Percentiles rank a stretch among this genome's conserved stretches.
Conservation (phyloP, 1,284 basidiomycete species). For the Clitocybe nebularis region DNA sequence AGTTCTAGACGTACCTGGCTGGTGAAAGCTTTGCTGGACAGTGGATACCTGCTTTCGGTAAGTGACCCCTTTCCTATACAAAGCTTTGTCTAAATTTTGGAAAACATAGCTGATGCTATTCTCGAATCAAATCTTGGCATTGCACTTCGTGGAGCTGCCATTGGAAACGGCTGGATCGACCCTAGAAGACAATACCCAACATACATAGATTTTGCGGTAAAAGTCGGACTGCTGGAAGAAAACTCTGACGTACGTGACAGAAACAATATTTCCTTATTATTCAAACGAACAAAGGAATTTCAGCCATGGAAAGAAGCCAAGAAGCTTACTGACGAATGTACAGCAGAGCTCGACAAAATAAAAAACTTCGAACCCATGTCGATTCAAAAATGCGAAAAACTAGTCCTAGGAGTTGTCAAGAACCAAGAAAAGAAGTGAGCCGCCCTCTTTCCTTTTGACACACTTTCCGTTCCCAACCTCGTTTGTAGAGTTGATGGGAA, state of each 20-base stretch:
- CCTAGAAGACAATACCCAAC: slow-evolving; percentile 85
- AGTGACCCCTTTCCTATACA: slow-evolving; percentile 15
- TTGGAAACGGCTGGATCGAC: slow-evolving; percentile 99
- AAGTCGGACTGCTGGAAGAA: slow-evolving; percentile 74
- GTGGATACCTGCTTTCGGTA: slow-evolving; percentile 94
- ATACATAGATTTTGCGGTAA: slow-evolving; percentile 85
- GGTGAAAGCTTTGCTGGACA: slow-evolving; percentile 99
- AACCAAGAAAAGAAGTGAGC: slow-evolving; percentile 64
- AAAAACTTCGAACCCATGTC: slow-evolving; percentile 58
- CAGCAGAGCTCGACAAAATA: slow-evolving; percentile 46
- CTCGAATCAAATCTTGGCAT: slow-evolving; percentile 58
- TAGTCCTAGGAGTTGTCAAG: slow-evolving; percentile 61
- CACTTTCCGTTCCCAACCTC: not conserved
- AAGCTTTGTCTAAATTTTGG: slow-evolving; percentile 10
- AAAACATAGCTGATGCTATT: slow-evolving; percentile 67
- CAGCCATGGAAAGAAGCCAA: slow-evolving; percentile 66
- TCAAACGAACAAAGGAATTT: not conserved
- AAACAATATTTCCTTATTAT: slow-evolving; percentile 1
- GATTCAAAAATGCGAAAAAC: slow-evolving; percentile 58
- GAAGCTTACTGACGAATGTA: slow-evolving; percentile 62
- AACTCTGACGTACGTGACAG: slow-evolving; percentile 54
- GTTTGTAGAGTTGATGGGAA: slow-evolving; percentile 61
- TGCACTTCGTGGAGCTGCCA: slow-evolving; percentile 78
- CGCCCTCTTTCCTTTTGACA: slow-evolving; percentile 11
- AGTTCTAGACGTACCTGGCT: slow-evolving; percentile 78